Evolutionary conservation across 257 asterid genomes (phyloP).

Genomic region (Gardenia jasminoides): DNA sequence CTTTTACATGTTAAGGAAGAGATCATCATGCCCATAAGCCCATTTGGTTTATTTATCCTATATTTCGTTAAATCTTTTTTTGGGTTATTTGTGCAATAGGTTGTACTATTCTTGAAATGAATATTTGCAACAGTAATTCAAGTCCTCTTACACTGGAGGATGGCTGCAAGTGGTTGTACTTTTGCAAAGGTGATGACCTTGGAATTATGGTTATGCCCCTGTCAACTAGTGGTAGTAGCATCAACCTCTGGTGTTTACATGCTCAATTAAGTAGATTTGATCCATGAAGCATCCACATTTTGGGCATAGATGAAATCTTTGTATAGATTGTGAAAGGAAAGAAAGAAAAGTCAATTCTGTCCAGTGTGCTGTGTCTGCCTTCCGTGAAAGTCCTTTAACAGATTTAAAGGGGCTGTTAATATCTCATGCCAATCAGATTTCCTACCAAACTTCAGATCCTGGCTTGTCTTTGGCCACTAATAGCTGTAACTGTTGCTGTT

Average conservation of each 20-base stretch:
- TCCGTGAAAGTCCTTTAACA: background rate
- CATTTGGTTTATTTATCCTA: too few relatives aligned
- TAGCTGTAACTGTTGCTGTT: background rate
- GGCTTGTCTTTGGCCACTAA: background rate
- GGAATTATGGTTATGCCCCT: background rate
- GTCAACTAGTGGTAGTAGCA: background rate
- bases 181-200: background rate
- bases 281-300: background rate
- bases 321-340: too few relatives aligned
- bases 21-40: too few relatives aligned
- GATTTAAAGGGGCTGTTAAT: too few relatives aligned
- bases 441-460: background rate
- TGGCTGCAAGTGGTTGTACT: background rate
- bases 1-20: too few relatives aligned
- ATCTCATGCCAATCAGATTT: background rate
- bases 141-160: background rate
- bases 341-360: too few relatives aligned
- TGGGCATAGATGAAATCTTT: too few relatives aligned
- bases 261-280: background rate
- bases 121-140: background rate
- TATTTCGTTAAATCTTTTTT: too few relatives aligned
- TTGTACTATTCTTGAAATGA: background rate
- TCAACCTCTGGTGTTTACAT: background rate
- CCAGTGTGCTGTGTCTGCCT: too few relatives aligned
- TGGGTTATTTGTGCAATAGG: background rate